Base-by-base conservation (phyloP, 2,329 filamentous ascomycete genomes). In the Colletotrichum spaethianum region DNA sequence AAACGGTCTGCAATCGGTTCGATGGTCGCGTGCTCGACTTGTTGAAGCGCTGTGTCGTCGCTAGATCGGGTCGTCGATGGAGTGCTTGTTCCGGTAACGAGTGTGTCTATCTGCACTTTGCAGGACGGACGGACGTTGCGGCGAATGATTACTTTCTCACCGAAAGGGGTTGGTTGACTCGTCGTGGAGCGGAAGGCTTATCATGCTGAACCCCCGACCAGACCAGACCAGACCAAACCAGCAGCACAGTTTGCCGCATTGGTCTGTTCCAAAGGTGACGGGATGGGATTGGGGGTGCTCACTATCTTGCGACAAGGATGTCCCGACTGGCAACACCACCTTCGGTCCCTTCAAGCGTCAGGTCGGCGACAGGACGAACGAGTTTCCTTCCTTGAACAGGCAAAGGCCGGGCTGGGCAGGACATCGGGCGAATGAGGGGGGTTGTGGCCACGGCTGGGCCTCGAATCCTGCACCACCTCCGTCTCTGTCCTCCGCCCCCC, bases 251-350 rank as follows among this genome's bases (percentile, higher is more conserved):
- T 57, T 44, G 46, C 65, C 36, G 64, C 72, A 65, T 74, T 74
- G 70, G 70, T 70, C 61, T 38, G n/a, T 73, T 56, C 55, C 50
- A 60, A 65, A 63, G 50, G 63, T 40, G 53, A 59, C 59, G 66
- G 64, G 53, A 56, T 63, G 61, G 61, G 61, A 63, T 63, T 67
- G 69, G 59, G 59, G 42, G 31, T 50, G n/a, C 14, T 18, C 65
- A 63, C 52, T 67, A 72, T 72, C 66, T 64, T 67, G 46, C 16
- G 70, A 72, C 70, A 72, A 69, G 70, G 70, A 72, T 72, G 66
- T 40, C 28, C 48, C 68, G 52, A 48, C 52, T 36, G 48, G 48
- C 61, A 44, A 55, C 36, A 44, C 26, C 44, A 63, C 31, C 23
- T 50, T 52, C 23, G 33, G 23, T 52, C 60, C 60, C 36, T 63